Conservation (phyloP, 495 filamentous ascomycete species). For the Xylaria acuta region DNA sequence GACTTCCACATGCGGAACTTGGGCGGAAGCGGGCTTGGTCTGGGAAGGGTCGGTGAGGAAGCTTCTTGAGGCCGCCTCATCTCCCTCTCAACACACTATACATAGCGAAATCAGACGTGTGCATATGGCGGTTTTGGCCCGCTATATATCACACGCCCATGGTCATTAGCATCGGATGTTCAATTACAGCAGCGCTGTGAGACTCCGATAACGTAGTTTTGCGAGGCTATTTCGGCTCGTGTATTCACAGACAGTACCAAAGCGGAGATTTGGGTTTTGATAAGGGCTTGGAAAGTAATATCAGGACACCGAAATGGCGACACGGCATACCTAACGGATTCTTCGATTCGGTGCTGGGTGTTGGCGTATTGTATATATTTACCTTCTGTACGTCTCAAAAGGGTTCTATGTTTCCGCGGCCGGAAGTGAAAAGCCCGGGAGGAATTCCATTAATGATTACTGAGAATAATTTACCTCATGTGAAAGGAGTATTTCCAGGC, state of each 20-base stretch:
- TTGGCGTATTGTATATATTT: neutral
- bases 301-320: neutral
- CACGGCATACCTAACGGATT: neutral
- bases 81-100: neutral
- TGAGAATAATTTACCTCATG: constrained; percentile 19
- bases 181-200: neutral
- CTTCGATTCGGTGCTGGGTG: neutral
- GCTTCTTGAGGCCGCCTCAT: constrained; percentile 19
- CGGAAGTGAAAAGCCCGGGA: neutral
- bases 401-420: neutral
- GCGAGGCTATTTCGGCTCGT: neutral
- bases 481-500: neutral
- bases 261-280: neutral
- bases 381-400: neutral
- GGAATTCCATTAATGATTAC: constrained; percentile 20
- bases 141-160: neutral
- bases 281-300: neutral
- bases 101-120: neutral
- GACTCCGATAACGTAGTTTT: neutral
- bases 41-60: constrained; percentile 40
- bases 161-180: neutral
- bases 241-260: neutral
- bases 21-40: constrained; percentile 32
- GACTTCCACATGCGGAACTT: constrained; percentile 54
- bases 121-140: neutral